These are phyloP conservation scores for Leptographium radiaticola DNA, from an alignment of 2,329 filamentous ascomycete genomes.

Conservation along the genomic window DNA sequence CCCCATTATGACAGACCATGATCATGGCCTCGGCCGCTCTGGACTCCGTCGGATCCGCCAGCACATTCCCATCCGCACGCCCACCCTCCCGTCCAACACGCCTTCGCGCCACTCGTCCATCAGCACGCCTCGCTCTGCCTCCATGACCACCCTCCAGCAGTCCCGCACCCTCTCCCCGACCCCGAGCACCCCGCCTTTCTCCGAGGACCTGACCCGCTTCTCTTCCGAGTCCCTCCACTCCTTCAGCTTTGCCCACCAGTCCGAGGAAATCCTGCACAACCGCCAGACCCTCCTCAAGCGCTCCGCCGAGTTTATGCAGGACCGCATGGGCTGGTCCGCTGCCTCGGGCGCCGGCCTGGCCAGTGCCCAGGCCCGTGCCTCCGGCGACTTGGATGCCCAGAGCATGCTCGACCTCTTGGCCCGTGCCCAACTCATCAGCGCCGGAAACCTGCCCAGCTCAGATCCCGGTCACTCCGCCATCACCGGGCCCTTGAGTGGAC, in stretches of 20 bases:
- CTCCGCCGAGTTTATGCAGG: conserved; percentile 92
- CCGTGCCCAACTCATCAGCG: conserved; percentile 64
- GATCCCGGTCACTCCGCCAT: conserved; percentile 18
- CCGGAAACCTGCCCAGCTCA: conserved; percentile 44
- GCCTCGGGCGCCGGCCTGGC: conserved; percentile 62
- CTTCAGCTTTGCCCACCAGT: conserved; percentile 94
- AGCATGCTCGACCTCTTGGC: conserved; percentile 82
- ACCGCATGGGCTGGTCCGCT: conserved; percentile 67
- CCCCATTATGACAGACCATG: conserved; percentile 71
- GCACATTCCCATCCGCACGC: conserved; percentile 53
- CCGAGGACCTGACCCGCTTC: conserved; percentile 84
- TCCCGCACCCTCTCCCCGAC: conserved; percentile 32
- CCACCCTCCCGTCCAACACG: conserved; percentile 51
- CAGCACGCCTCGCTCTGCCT: conserved; percentile 51
- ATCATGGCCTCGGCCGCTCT: conserved; percentile 73
- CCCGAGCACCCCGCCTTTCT: conserved; percentile 60
- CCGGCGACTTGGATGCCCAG: conserved; percentile 76
- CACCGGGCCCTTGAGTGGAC: conserved; percentile 64
- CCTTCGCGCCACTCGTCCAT: conserved; percentile 49
- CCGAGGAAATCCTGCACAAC: conserved; percentile 81
- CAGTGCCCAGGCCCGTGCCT: conserved; percentile 69
- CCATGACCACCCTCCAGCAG: conserved; percentile 54
- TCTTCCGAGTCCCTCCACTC: conserved; percentile 94
- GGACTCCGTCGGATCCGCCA: conserved; percentile 91
- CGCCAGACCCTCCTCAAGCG: conserved; percentile 87